A percentile compares a stretch with the other conserved stretches of the same genome.
Conservation (phyloP, 441 rosid genomes). For the Euphorbia schlechtendalii region DNA sequence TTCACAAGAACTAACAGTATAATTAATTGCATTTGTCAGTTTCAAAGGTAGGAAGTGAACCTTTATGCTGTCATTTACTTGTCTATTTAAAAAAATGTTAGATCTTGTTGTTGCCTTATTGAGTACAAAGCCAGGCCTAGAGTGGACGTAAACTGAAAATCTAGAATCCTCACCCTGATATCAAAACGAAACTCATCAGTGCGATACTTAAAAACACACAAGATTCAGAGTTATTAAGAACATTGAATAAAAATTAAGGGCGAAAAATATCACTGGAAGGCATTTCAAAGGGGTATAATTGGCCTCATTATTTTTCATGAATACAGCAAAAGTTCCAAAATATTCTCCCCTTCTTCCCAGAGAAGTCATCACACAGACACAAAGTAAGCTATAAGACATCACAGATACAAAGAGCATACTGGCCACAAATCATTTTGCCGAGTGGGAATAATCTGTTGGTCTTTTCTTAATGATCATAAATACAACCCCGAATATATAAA, state of each 20-base stretch:
- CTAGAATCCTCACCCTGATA: slow-evolving; percentile 68
- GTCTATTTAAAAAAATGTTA: slow-evolving; percentile 57
- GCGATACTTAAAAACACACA: not conserved
- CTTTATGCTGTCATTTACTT: slow-evolving; percentile 89
- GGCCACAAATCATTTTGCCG: not conserved
- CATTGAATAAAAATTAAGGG: not conserved
- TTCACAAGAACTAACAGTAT: not conserved
- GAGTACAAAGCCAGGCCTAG: slow-evolving; percentile 88
- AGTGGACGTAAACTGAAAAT: slow-evolving; percentile 82
- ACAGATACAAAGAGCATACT: not conserved
- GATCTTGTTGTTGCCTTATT: slow-evolving; percentile 83
- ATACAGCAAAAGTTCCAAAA: not conserved
- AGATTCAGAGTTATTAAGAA: not conserved
- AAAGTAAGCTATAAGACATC: not conserved
- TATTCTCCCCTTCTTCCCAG: not conserved
- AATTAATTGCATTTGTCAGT: not conserved
- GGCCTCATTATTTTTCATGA: not conserved
- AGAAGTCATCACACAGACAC: not conserved
- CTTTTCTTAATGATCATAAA: not conserved
- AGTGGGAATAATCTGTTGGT: not conserved
- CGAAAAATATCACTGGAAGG: not conserved
- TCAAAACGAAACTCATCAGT: not conserved
- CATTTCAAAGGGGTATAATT: not conserved
- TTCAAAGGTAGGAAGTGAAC: slow-evolving; percentile 26
- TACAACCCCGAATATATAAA: not conserved